These are phyloP conservation scores for Aureobasidium sp. DNA, from an alignment of 2,329 filamentous ascomycete genomes.

Conservation along the genomic window DNA sequence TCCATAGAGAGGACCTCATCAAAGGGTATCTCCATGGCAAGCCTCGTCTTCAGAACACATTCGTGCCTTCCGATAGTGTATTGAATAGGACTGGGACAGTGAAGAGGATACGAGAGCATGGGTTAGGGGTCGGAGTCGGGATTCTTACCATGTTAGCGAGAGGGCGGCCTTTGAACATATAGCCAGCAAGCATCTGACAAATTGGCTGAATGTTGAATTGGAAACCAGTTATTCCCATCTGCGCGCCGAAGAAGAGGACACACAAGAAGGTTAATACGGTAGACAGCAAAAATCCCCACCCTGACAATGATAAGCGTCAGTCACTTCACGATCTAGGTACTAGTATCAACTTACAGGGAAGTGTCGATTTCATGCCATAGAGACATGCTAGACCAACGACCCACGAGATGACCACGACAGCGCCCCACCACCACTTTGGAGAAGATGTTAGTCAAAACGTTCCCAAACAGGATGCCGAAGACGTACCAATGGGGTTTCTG, in stretches of 20 bases:
- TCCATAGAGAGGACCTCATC: neutral
- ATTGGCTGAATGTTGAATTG: conserved; percentile 33
- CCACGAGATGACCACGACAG: conserved; percentile 17
- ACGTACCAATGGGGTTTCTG: conserved; percentile 18
- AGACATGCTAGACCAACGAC: conserved; percentile 21
- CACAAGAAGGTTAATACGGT: conserved; percentile 17
- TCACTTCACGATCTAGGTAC: neutral
- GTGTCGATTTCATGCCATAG: conserved; percentile 21
- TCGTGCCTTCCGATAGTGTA: too few species aligned
- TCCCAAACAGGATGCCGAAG: neutral
- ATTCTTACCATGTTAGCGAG: conserved; percentile 22
- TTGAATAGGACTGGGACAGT: too few species aligned
- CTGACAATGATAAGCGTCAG: neutral
- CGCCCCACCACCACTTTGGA: conserved; percentile 23
- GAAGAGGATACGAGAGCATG: neutral
- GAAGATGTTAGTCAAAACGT: neutral
- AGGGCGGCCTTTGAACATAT: conserved; percentile 34
- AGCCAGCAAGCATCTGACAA: conserved; percentile 41
- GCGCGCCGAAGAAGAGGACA: conserved; percentile 22
- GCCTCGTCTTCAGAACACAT: too few species aligned
- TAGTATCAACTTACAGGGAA: conserved; percentile 17
- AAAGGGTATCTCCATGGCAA: too few species aligned
- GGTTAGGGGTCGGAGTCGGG: too few species aligned
- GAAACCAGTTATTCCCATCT: conserved; percentile 28
- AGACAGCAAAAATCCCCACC: conserved; percentile 25